Evolutionary conservation across 2,329 filamentous ascomycete genomes (phyloP).

Genomic region (Leptographium lundbergii): DNA sequence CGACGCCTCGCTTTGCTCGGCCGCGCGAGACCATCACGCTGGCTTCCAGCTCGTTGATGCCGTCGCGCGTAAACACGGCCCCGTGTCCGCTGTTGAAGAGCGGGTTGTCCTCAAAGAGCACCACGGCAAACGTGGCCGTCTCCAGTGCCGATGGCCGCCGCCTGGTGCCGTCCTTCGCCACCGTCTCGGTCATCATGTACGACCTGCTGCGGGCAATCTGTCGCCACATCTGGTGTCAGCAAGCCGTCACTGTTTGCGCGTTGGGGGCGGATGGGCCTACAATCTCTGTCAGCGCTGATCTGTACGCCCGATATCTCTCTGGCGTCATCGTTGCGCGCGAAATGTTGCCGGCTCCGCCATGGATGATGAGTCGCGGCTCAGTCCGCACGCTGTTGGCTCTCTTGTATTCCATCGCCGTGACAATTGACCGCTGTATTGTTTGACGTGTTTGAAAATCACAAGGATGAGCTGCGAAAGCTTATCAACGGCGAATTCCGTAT

Average conservation of each 20-base stretch:
- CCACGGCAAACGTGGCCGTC: conserved; percentile 62
- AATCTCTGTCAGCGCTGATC: conserved; percentile 47
- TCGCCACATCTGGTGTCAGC: not conserved
- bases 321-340: conserved; percentile 44
- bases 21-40: conserved; percentile 73
- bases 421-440: not conserved
- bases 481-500: not conserved
- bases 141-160: conserved; percentile 50
- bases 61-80: conserved; percentile 74
- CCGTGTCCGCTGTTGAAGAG: conserved; percentile 79
- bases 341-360: conserved; percentile 63
- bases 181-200: conserved; percentile 30
- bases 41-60: conserved; percentile 75
- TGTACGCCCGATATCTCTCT: conserved; percentile 44
- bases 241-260: no score
- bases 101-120: conserved; percentile 62
- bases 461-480: not conserved
- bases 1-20: conserved; percentile 62
- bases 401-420: conserved; percentile 1
- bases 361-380: conserved; percentile 50
- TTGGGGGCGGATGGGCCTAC: conserved; percentile 22
- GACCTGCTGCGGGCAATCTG: conserved; percentile 31
- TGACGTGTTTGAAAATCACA: not conserved
- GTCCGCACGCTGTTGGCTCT: not conserved
- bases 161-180: not conserved